Conservation (phyloP, 495 filamentous ascomycete genomes). For the Penicillium canariense region DNA sequence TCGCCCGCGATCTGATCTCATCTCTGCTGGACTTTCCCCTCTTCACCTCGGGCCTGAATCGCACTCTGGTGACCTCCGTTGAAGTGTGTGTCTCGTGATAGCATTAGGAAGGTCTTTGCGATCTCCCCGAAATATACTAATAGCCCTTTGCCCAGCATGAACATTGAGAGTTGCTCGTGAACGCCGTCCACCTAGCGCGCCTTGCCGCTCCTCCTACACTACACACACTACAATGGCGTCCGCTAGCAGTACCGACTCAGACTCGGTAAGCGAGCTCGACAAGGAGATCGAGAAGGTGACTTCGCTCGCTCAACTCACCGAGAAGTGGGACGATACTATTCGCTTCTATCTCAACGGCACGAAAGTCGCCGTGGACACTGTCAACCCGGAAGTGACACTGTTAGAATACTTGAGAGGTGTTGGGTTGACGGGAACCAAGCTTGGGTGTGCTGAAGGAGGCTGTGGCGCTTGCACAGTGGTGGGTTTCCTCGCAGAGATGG, state of each 20-base stretch:
- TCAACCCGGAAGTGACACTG: slow-evolving; percentile 89
- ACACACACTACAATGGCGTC: slow-evolving; percentile 54
- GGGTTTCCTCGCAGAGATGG: slow-evolving; percentile 28
- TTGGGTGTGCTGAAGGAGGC: slow-evolving; percentile 89
- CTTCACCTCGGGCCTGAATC: slow-evolving; percentile 2
- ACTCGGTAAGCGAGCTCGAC: slow-evolving; percentile 34
- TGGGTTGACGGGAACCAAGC: slow-evolving; percentile 74
- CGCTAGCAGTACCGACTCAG: slow-evolving; percentile 42
- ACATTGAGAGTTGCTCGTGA: slow-evolving; percentile 7
- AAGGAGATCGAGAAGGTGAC: slow-evolving; percentile 41
- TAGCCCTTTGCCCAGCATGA: slow-evolving; percentile 3
- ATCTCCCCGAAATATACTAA: slow-evolving; percentile 9
- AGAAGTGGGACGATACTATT: slow-evolving; percentile 64
- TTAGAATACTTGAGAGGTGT: slow-evolving; percentile 90
- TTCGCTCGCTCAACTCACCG: slow-evolving; percentile 56
- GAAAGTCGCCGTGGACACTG: slow-evolving; percentile 75
- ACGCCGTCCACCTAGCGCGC: slow-evolving; percentile 1
- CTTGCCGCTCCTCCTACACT: not conserved
- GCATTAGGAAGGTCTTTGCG: slow-evolving; percentile 26
- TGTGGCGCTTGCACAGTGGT: slow-evolving; percentile 97
- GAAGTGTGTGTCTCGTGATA: slow-evolving; percentile 1
- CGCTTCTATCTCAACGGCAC: slow-evolving; percentile 95
- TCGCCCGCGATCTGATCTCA: not conserved
- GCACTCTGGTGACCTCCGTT: not conserved
- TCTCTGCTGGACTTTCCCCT: slow-evolving; percentile 15